These are phyloP conservation scores for Gracilaria domingensis DNA, from an alignment of 23 red algal species.

Conservation along the genomic window DNA sequence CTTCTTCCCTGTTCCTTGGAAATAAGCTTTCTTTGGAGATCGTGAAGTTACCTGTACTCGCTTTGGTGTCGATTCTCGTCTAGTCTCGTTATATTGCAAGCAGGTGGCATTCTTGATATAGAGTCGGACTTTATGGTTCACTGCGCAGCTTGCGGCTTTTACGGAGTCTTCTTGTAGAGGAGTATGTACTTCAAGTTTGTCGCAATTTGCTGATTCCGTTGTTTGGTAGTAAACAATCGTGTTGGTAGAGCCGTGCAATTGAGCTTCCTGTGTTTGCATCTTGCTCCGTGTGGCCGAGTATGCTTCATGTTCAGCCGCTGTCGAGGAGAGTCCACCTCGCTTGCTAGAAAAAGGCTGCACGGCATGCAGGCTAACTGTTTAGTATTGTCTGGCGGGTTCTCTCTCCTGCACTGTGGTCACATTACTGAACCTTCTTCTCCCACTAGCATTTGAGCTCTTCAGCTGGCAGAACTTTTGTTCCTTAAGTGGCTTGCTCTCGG, in stretches of 20 bases:
- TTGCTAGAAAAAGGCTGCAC: not conserved
- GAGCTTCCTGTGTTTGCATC: not conserved
- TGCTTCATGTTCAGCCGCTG: not conserved
- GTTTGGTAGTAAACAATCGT: conserved; percentile 48
- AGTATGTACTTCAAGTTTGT: conserved; percentile 25
- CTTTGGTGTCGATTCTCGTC: not conserved
- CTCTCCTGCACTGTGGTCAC: too few relatives aligned
- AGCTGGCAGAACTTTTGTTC: too few relatives aligned
- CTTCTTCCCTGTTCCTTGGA: conserved; percentile 28
- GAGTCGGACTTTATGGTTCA: conserved; percentile 19
- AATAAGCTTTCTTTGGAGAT: conserved; percentile 35
- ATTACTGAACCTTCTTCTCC: too few relatives aligned
- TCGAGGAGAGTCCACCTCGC: not conserved
- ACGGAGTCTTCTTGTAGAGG: conserved; percentile 35
- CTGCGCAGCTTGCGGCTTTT: conserved; percentile 24
- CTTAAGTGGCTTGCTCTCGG: too few relatives aligned
- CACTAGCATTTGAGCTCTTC: too few relatives aligned
- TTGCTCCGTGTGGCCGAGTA: not conserved
- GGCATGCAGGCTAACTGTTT: not conserved
- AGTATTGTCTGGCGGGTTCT: too few relatives aligned
- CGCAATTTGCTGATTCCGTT: conserved; percentile 44
- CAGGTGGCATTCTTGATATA: conserved; percentile 30
- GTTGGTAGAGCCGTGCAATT: conserved; percentile 39
- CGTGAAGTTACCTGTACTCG: conserved; percentile 32
- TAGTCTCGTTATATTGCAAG: conserved; percentile 3